A percentile compares a stretch with the other conserved stretches of the same genome.
These are phyloP conservation scores for Hyaloscypha bicolor DNA, from an alignment of 495 filamentous ascomycete species.

Conservation along the genomic window DNA sequence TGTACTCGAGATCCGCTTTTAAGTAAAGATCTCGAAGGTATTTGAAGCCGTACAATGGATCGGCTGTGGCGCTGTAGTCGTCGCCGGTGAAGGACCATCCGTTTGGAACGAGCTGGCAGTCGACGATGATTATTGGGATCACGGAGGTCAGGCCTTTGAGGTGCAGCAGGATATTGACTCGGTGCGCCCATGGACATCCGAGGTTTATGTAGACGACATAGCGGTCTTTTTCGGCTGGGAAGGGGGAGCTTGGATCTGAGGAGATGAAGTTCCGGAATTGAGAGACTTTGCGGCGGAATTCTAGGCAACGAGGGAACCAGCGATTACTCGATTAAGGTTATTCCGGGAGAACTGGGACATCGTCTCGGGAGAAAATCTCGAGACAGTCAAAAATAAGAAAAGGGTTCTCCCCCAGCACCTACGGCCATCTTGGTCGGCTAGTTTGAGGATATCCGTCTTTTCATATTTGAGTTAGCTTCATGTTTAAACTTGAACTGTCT, in stretches of 20 bases:
- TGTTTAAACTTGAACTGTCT: not conserved
- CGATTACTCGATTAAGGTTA: too few relatives aligned
- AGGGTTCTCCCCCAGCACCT: too few relatives aligned
- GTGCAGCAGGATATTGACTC: conserved; percentile 51
- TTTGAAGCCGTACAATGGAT: conserved; percentile 56
- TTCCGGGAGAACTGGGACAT: too few relatives aligned
- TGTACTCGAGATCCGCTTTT: conserved; percentile 63
- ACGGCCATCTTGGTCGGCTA: conserved; percentile 68
- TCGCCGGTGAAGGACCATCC: conserved; percentile 47
- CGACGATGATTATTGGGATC: conserved; percentile 45
- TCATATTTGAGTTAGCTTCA: not conserved
- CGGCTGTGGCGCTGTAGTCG: conserved; percentile 50
- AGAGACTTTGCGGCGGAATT: conserved; percentile 79
- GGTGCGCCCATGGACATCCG: conserved; percentile 64
- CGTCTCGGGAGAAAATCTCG: too few relatives aligned
- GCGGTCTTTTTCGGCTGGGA: conserved; percentile 69
- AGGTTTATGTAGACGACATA: conserved; percentile 69
- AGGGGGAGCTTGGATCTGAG: conserved; percentile 52
- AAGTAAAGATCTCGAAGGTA: conserved; percentile 69
- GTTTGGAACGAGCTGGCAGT: not conserved
- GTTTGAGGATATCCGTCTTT: conserved; percentile 46
- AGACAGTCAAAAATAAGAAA: too few relatives aligned
- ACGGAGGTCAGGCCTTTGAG: conserved; percentile 57
- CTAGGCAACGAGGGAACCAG: too few relatives aligned
- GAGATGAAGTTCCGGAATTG: conserved; percentile 68